Evolutionary conservation across 192 early-diverging fungal genomes (phyloP).

Genomic region (Umbelopsis sp.): DNA sequence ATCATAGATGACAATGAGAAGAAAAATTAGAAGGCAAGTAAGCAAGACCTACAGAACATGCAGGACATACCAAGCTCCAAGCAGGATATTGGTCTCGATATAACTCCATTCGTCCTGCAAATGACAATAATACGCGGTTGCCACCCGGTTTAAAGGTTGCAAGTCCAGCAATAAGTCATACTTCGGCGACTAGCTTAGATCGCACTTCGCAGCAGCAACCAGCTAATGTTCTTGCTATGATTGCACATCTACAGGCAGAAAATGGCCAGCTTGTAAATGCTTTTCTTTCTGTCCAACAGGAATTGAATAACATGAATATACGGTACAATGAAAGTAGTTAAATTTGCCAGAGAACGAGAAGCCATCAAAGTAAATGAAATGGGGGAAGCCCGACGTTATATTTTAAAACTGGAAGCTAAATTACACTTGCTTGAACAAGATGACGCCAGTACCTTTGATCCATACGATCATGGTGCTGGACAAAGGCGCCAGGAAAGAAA

Average conservation of each 20-base stretch:
- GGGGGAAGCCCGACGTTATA: constrained; percentile 52
- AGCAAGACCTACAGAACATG: too few relatives aligned
- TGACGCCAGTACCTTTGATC: background rate
- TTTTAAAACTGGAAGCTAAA: constrained; percentile 31
- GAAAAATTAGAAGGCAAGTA: too few relatives aligned
- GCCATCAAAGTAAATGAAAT: constrained; percentile 48
- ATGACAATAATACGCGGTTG: too few relatives aligned
- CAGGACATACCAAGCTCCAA: too few relatives aligned
- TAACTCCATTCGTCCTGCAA: too few relatives aligned
- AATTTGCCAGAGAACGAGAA: constrained; percentile 46
- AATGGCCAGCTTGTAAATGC: constrained; percentile 47
- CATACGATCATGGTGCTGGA: background rate
- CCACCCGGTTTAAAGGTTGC: too few relatives aligned
- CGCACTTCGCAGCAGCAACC: too few relatives aligned
- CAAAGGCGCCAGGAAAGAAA: constrained; percentile 4
- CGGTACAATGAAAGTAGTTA: constrained; percentile 45
- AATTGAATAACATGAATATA: constrained; percentile 43
- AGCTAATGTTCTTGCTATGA: background rate
- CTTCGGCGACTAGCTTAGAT: too few relatives aligned
- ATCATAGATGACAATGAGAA: too few relatives aligned
- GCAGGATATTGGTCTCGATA: too few relatives aligned
- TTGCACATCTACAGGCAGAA: constrained; percentile 41
- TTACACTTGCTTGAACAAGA: constrained; percentile 21
- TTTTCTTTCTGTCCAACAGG: constrained; percentile 50
- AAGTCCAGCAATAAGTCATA: background rate